Conservation (phyloP, 2,329 filamentous ascomycete species). For the Alternaria postmessia region DNA sequence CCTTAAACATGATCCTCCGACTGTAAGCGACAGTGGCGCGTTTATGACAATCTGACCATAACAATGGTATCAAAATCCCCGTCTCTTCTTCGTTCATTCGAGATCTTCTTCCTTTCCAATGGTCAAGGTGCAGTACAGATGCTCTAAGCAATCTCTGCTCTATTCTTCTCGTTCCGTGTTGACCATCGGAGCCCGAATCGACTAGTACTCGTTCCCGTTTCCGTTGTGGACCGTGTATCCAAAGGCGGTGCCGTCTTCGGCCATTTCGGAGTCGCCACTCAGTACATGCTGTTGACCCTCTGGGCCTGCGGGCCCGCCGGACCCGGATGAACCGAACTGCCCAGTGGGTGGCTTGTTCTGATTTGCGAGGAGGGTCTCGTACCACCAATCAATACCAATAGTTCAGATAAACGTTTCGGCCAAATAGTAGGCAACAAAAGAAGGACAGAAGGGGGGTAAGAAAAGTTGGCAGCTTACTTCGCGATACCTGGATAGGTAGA, state of each 20-base stretch:
- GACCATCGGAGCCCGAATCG: conserved; percentile 31
- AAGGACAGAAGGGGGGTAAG: conserved; percentile 32
- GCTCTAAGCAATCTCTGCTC: conserved; percentile 11
- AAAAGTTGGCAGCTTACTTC: conserved; percentile 74
- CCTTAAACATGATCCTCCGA: conserved; percentile 7
- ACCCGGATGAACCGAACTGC: conserved; percentile 46
- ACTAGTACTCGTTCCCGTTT: conserved; percentile 52
- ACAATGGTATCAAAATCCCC: conserved; percentile 1
- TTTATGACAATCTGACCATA: conserved; percentile 32
- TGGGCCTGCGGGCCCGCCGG: conserved; percentile 45
- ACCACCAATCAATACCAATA: conserved; percentile 60
- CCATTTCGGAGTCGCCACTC: conserved; percentile 54
- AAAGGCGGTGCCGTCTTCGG: conserved; percentile 53
- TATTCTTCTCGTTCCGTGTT: not conserved
- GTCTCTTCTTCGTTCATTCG: conserved; percentile 7
- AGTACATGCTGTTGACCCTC: conserved; percentile 55
- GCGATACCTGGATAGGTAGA: conserved; percentile 96
- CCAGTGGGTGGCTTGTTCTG: conserved; percentile 64
- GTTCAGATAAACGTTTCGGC: conserved; percentile 58
- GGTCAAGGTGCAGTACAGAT: conserved; percentile 25
- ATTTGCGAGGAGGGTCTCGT: conserved; percentile 81
- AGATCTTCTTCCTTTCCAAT: conserved; percentile 20
- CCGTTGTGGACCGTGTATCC: conserved; percentile 54
- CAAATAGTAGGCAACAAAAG: conserved; percentile 50
- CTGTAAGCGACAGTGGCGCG: conserved; percentile 7